Percentiles rank a stretch among this genome's conserved stretches.
Conservation (phyloP, 805 yeast genomes). For the Kuraishia cidri region DNA sequence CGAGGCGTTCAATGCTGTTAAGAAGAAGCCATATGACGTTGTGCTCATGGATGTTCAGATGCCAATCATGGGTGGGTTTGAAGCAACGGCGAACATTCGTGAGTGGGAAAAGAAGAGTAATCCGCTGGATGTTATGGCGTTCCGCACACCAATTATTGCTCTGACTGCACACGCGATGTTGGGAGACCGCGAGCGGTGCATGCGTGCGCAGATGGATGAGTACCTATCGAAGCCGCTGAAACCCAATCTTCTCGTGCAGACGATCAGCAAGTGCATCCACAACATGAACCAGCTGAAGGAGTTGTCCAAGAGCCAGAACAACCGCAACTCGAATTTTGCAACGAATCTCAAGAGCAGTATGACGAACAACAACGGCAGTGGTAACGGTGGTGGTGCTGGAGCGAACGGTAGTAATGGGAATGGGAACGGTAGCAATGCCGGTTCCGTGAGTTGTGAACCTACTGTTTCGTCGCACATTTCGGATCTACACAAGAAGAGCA, state of each 20-base stretch:
- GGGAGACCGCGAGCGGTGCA: constrained; percentile 82
- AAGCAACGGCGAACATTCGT: constrained; percentile 78
- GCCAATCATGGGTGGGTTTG: constrained; percentile 97
- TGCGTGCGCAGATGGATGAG: constrained; percentile 90
- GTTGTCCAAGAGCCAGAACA: constrained; percentile 23
- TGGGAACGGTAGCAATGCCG: too few relatives aligned
- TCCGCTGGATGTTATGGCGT: constrained; percentile 59
- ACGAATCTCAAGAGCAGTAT: neutral
- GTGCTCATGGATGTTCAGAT: constrained; percentile 91
- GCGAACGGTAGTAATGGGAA: too few relatives aligned
- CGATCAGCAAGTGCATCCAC: constrained; percentile 77
- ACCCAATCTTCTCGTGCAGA: constrained; percentile 74
- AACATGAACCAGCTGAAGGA: constrained; percentile 56
- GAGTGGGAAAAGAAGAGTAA: constrained; percentile 81
- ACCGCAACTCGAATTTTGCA: neutral
- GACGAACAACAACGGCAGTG: too few relatives aligned
- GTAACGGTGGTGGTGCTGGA: too few relatives aligned
- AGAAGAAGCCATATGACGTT: constrained; percentile 62
- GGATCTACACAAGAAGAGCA: neutral
- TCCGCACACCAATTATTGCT: constrained; percentile 82
- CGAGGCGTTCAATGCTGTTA: constrained; percentile 72
- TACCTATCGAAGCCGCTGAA: constrained; percentile 83
- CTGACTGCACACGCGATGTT: constrained; percentile 92
- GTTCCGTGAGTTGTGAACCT: neutral
- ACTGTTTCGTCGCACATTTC: neutral